These are phyloP conservation scores for Pachysandra terminalis DNA, from an alignment of 164 flowering plant genomes.

Conservation along the genomic window DNA sequence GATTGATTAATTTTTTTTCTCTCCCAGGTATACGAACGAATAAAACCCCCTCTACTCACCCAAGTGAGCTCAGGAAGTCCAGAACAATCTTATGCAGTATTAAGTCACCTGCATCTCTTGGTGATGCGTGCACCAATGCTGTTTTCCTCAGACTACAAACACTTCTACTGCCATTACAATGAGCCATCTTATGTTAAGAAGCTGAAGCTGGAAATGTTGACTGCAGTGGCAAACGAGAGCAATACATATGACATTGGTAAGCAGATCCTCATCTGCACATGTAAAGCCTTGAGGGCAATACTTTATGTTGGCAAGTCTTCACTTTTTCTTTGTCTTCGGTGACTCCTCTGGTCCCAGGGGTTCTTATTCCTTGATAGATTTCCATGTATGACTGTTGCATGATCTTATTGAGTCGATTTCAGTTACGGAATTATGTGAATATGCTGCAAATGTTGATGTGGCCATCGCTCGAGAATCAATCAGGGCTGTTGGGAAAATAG, in stretches of 20 bases:
- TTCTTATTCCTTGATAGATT: conserved; percentile 10
- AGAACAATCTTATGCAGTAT: conserved; percentile 91
- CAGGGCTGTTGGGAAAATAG: conserved; percentile 98
- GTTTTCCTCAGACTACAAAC: conserved; percentile 91
- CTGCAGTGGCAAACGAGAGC: conserved; percentile 98
- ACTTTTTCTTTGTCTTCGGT: background rate
- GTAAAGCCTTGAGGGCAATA: background rate
- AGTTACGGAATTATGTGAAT: conserved; percentile 99
- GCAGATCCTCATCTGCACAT: conserved; percentile 6
- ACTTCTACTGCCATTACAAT: conserved; percentile 97
- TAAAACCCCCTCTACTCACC: conserved; percentile 95
- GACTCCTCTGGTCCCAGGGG: conserved; percentile 9
- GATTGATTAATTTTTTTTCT: conserved; percentile 4
- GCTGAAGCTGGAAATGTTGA: conserved; percentile 97
- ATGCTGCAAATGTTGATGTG: conserved; percentile 97
- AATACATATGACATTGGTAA: conserved; percentile 98
- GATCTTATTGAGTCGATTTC: conserved; percentile 34
- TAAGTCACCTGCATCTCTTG: conserved; percentile 94
- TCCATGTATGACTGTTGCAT: conserved; percentile 17
- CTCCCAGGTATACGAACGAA: conserved; percentile 93
- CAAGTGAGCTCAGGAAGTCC: conserved; percentile 94
- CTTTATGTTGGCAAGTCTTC: conserved; percentile 6
- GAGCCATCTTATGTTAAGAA: conserved; percentile 97
- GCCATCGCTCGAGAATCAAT: conserved; percentile 97
- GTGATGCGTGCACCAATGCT: conserved; percentile 97